Evolutionary conservation across 75 land plant species (phyloP).

Genomic region (Picea sitchensis): DNA sequence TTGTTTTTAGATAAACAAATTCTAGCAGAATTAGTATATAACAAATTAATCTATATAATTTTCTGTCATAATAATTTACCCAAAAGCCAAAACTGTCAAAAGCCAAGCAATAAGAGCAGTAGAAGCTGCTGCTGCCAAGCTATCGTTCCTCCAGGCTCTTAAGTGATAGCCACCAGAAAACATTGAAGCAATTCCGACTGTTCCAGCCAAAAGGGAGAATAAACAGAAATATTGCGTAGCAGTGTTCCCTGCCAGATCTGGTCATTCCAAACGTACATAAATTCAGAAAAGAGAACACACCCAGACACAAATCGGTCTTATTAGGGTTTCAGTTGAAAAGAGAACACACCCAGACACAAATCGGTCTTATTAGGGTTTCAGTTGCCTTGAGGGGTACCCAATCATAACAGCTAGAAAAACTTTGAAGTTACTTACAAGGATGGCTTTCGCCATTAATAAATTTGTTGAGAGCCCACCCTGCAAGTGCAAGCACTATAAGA

Average conservation of each 20-base stretch:
- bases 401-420: too few relatives aligned
- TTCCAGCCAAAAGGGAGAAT: conserved; percentile 64
- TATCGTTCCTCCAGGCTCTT: conserved; percentile 70
- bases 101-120: conserved; percentile 76
- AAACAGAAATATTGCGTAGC: conserved; percentile 54
- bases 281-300: neutral
- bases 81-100: conserved; percentile 66
- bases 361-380: too few relatives aligned
- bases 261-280: neutral
- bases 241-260: conserved; percentile 57
- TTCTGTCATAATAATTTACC: conserved; percentile 24
- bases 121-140: conserved; percentile 61
- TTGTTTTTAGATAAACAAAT: too few relatives aligned
- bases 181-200: conserved; percentile 58
- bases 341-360: neutral
- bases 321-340: too few relatives aligned
- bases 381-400: too few relatives aligned
- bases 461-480: conserved; percentile 66
- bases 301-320: neutral
- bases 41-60: neutral
- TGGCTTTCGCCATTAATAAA: conserved; percentile 48
- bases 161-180: conserved; percentile 64
- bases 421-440: conserved; percentile 33
- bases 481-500: conserved; percentile 45
- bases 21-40: too few relatives aligned